These are phyloP conservation scores for Cordyceps militaris DNA, from an alignment of 2,329 filamentous ascomycete genomes.

Conservation along the genomic window DNA sequence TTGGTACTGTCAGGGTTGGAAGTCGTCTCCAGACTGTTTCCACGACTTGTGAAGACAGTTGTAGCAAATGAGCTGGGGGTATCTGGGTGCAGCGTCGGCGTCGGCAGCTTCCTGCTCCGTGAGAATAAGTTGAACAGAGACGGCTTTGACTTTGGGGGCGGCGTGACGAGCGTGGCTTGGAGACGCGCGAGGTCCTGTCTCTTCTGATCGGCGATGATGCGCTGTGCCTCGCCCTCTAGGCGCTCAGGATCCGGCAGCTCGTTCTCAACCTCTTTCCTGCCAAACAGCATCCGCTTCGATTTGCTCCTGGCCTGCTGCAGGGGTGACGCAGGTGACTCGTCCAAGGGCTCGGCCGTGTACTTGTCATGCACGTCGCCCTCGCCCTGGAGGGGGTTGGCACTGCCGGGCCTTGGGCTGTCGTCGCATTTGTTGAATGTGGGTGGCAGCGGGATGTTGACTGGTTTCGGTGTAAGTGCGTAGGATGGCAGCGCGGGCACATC, in stretches of 20 bases:
- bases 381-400: no score
- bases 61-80: slow-evolving; percentile 28
- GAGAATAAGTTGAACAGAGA: slow-evolving; percentile 42
- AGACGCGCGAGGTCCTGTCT: slow-evolving; percentile 41
- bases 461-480: slow-evolving; percentile 24
- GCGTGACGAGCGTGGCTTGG: slow-evolving; percentile 31
- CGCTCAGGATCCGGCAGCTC: slow-evolving; percentile 25
- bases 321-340: background rate
- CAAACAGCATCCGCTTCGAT: background rate
- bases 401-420: background rate
- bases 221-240: slow-evolving; percentile 41
- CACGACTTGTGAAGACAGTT: slow-evolving; percentile 29
- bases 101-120: slow-evolving; percentile 34
- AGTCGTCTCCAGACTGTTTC: slow-evolving; percentile 28
- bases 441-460: slow-evolving; percentile 20
- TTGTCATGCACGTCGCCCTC: background rate
- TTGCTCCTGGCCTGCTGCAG: background rate
- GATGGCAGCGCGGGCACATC: slow-evolving; percentile 20
- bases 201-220: slow-evolving; percentile 43
- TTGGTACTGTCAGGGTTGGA: slow-evolving; percentile 5
- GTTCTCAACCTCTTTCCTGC: background rate
- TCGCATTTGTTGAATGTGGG: slow-evolving; percentile 13
- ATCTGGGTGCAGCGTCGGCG: slow-evolving; percentile 22
- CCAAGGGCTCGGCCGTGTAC: background rate
- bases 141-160: slow-evolving; percentile 27